These are phyloP conservation scores for Globisporangium echinulatum DNA, from an alignment of 352 stramenopile species.

Conservation along the genomic window DNA sequence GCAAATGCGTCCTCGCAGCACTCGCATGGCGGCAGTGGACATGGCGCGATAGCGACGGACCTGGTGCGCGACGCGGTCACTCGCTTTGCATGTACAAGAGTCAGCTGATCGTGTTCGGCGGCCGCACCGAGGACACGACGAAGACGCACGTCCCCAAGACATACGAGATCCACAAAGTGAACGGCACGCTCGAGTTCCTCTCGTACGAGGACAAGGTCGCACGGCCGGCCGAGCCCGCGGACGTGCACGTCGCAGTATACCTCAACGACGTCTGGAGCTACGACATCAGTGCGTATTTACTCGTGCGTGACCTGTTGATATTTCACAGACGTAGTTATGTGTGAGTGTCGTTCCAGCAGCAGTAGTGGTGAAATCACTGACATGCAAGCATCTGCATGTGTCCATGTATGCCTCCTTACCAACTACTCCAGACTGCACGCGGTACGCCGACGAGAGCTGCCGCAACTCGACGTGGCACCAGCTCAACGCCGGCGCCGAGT, in stretches of 20 bases:
- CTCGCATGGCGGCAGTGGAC: conserved; percentile 83
- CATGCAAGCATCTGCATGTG: background rate
- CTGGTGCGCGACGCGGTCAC: conserved; percentile 75
- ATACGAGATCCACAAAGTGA: conserved; percentile 79
- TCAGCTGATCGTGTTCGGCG: conserved; percentile 89
- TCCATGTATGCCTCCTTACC: background rate
- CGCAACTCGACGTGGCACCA: conserved; percentile 76
- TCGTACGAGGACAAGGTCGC: conserved; percentile 86
- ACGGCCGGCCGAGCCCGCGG: conserved; percentile 27
- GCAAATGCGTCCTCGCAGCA: background rate
- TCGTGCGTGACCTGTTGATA: background rate
- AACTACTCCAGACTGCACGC: conserved; percentile 50
- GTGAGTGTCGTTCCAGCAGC: no score
- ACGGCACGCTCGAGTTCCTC: conserved; percentile 81
- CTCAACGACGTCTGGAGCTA: conserved; percentile 97
- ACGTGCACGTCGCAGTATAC: conserved; percentile 80
- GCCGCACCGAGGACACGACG: conserved; percentile 86
- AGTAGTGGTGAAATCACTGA: no score
- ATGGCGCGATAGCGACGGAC: conserved; percentile 50
- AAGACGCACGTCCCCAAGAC: conserved; percentile 87
- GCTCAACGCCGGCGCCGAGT: conserved; percentile 79
- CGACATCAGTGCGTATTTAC: conserved; percentile 68
- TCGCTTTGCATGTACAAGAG: conserved; percentile 83
- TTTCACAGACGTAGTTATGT: no score
- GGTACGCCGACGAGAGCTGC: conserved; percentile 86